Percentiles rank a stretch among this genome's conserved stretches.
Conservation (phyloP, 495 filamentous ascomycete species). For the Aspergillus indologenus region DNA sequence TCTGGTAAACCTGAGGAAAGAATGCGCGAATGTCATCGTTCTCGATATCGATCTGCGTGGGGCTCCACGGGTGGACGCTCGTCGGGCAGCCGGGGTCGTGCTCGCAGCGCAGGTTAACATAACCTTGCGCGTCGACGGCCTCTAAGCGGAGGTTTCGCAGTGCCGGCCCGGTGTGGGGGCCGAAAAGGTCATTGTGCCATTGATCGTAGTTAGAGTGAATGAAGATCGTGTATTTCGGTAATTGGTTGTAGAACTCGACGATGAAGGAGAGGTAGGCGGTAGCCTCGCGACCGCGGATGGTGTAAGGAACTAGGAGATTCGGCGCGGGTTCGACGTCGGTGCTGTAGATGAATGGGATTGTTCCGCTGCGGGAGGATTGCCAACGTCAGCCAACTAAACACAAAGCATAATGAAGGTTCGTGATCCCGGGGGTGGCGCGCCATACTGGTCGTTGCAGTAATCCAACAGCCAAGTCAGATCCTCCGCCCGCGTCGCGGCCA, state of each 20-base stretch:
- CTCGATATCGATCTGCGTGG: constrained; percentile 34
- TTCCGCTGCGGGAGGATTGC: constrained; percentile 18
- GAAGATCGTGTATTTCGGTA: constrained; percentile 39
- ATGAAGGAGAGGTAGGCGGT: constrained; percentile 42
- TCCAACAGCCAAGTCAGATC: constrained; percentile 29
- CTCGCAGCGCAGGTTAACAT: constrained; percentile 42
- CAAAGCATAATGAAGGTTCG: background rate
- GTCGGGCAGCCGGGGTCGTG: constrained; percentile 39
- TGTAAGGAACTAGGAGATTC: constrained; percentile 29
- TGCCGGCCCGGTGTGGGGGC: constrained; percentile 26
- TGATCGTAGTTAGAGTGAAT: constrained; percentile 40
- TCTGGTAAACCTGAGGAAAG: constrained; percentile 35
- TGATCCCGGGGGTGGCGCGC: background rate
- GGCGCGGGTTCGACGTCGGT: constrained; percentile 31
- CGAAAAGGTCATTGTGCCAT: constrained; percentile 46
- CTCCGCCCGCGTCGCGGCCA: constrained; percentile 25
- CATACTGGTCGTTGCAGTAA: constrained; percentile 27
- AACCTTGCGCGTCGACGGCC: constrained; percentile 38
- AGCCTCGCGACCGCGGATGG: constrained; percentile 38
- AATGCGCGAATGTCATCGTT: constrained; percentile 34
- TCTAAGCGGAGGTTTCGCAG: constrained; percentile 34
- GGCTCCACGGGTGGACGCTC: constrained; percentile 27
- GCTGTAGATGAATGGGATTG: constrained; percentile 37
- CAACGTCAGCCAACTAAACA: background rate
- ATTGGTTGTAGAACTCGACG: constrained; percentile 35